Base-by-base conservation (phyloP, 1,284 basidiomycete species). In the Entoloma clypeatum region DNA sequence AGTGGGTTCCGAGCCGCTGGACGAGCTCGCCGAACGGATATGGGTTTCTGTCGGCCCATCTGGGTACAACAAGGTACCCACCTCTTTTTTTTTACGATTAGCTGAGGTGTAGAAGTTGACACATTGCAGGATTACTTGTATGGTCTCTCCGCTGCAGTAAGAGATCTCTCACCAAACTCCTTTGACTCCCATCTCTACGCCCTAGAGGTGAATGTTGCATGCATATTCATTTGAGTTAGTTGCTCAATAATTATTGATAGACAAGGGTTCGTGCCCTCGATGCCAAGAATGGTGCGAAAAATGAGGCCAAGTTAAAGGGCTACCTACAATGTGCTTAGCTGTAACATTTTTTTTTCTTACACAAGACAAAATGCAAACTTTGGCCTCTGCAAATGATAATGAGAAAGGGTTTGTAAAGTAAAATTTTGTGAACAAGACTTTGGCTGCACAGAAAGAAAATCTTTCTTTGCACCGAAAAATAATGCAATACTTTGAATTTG, bases 1-100 rank as follows among this genome's bases (percentile, higher is more conserved):
- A 88, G 88, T 91, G 38, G 90, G 88, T 2, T 85, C 84, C 1
- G 82, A 91, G 59, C 78, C 82, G 0, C 65, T 92, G 14, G 77
- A 84, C 39, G 51, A 52, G 5, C 75, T 92, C 6, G 80, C 87
- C 0, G 59, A 74, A 37, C 71, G 69, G 10, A 92, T 94, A 41
- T 87, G 81, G 72, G 63, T 63, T 18, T 84, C 85, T 1, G 71
- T 78, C 0, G 91, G 91, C 0, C 90, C 90, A 0, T 92, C 89
- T 0, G 92, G 92, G 0, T 74, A 67, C 2, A 94, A 94, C 66
- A 90, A 90, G 69, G 86, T 79, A 35, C 19, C 36, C 16, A 1
- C 14, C 7, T 32, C 13, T 30, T 2, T 8, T n/a, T 6, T 14
- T 7, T 21, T 11, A 6, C 34, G 28, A 14, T 16, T n/a, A 25